Evolutionary conservation across 1,284 basidiomycete genomes (phyloP).

Genomic region (Ceratobasidium sp.): DNA sequence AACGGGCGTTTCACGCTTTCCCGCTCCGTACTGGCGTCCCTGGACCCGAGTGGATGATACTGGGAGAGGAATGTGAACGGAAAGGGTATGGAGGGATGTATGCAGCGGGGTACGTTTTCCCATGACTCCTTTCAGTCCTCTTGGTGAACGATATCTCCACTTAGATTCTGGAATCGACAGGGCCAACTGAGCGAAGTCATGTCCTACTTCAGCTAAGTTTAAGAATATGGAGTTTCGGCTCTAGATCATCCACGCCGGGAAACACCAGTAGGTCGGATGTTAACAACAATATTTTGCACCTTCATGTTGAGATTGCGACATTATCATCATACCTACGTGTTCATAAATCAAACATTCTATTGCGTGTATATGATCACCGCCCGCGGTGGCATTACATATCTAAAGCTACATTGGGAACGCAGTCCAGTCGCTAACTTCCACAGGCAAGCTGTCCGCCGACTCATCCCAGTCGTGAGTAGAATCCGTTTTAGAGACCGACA

Average conservation of each 20-base stretch:
- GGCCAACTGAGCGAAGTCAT: constrained; percentile 40
- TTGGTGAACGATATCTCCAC: background rate
- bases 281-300: no score
- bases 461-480: background rate
- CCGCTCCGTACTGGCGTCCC: constrained; percentile 49
- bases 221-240: no score
- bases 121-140: background rate
- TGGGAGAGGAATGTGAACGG: constrained; percentile 40
- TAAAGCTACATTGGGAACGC: background rate
- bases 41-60: constrained; percentile 49
- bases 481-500: background rate
- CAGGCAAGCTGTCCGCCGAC: background rate
- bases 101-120: constrained; percentile 47
- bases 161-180: constrained; percentile 46
- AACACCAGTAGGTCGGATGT: background rate
- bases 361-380: background rate
- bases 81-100: constrained; percentile 45
- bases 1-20: constrained; percentile 46
- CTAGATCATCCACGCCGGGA: no score
- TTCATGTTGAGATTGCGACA: background rate
- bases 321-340: background rate
- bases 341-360: background rate
- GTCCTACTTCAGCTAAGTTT: constrained; percentile 36
- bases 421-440: constrained; percentile 21
- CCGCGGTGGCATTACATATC: background rate